Evolutionary conservation across 352 stramenopile species (phyloP), one percentile per base, ranked within the genome.

Genomic region (Pythium dissotocum): DNA sequence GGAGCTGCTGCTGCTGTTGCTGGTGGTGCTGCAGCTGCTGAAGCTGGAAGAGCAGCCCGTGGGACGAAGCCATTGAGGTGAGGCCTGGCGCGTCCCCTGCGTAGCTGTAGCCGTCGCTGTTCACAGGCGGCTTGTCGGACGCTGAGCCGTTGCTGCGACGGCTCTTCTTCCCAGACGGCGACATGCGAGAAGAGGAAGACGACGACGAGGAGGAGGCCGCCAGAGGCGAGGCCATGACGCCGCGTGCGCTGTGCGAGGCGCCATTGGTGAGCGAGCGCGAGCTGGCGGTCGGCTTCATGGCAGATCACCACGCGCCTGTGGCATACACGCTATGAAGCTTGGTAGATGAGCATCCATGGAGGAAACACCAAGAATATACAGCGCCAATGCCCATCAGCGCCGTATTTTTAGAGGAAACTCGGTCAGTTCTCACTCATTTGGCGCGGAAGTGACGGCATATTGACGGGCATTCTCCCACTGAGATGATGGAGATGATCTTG

Each of bases 1-100:
- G 33, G 33, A 38, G 33, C 33, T 38, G 33, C 10, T 38, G 33
- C 10, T 38, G 33, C 32, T 75, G 53, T 32, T 78, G 71, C 36
- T 81, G 71, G 51, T 81, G 75, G 13, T 78, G 72, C 49, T 83
- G 76, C 3, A 85, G 72, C 30, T 86, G 75, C 26, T 87, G 81
- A 32, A 89, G 56, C 62, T 89, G 79, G 52, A 83, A 77, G 2
- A 89, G 40, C 35, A 84, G 69, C n/a, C 61, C 77, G 10, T 71
- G 71, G 4, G 56, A 61, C 18, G 72, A 49, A 28, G 56, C 42
- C 38, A 72, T 65, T 2, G 28, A 26, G 9, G 60, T 52, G 13
- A 55, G 36, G 5, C 56, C 62, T 6, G n/a, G 26, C 13, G 13
- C 36, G 30, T 59, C 38, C 18, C 13, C 33, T 14, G 12, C 35